Percentiles rank a stretch among this genome's conserved stretches.
These are phyloP conservation scores for Neoboletus brunneissimus DNA, from an alignment of 768 basidiomycete species.

Conservation along the genomic window DNA sequence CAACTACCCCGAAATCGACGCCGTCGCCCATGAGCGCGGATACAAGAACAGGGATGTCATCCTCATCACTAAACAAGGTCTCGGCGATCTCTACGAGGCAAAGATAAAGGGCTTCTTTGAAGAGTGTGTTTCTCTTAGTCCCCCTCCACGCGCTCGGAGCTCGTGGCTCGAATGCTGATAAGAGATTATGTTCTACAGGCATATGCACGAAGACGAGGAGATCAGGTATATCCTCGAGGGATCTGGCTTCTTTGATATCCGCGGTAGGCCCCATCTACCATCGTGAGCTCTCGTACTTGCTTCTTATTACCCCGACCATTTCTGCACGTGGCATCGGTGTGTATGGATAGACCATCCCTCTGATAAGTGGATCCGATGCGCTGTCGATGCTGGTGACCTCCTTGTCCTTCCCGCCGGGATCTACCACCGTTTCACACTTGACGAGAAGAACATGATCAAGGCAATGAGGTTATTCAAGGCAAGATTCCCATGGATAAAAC, in stretches of 20 bases:
- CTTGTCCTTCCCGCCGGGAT: slow-evolving; percentile 87
- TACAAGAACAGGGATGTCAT: slow-evolving; percentile 87
- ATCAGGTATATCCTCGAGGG: slow-evolving; percentile 86
- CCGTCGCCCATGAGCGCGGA: slow-evolving; percentile 59
- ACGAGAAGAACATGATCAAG: slow-evolving; percentile 67
- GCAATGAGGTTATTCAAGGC: slow-evolving; percentile 87
- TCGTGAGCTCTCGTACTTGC: not conserved
- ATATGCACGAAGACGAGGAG: slow-evolving; percentile 96
- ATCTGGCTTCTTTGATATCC: slow-evolving; percentile 90
- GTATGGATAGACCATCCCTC: slow-evolving; percentile 52
- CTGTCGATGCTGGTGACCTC: slow-evolving; percentile 75
- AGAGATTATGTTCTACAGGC: slow-evolving; percentile 41
- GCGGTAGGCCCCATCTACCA: slow-evolving; percentile 51
- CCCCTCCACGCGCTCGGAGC: not conserved
- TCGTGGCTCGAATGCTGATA: not conserved
- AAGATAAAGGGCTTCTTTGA: slow-evolving; percentile 83
- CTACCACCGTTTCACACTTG: slow-evolving; percentile 93
- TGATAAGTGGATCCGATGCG: slow-evolving; percentile 80
- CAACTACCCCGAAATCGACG: slow-evolving; percentile 53
- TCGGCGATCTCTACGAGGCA: slow-evolving; percentile 80
- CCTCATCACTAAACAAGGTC: slow-evolving; percentile 69
- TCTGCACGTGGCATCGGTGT: not conserved
- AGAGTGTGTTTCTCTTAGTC: slow-evolving; percentile 49
- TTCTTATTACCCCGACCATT: not conserved
- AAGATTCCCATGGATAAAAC: slow-evolving; percentile 6